Conservation (phyloP, 2,329 filamentous ascomycete genomes). For the Parastagonospora nodorum region DNA sequence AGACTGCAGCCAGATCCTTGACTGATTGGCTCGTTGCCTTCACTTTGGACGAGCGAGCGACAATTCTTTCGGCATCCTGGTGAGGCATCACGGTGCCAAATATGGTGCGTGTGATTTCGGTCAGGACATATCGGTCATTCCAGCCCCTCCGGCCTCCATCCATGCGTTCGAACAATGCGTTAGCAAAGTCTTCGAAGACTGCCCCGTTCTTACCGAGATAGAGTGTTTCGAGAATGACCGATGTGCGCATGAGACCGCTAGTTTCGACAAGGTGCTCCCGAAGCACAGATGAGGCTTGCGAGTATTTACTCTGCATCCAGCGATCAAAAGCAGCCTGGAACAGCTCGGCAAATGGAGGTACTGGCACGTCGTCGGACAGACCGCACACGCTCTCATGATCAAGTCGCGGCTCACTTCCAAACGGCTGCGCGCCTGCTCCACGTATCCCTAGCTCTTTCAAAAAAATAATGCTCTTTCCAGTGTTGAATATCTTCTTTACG, state of each 20-base stretch:
- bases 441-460: constrained; percentile 72
- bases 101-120: constrained; percentile 74
- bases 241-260: constrained; percentile 68
- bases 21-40: constrained; percentile 63
- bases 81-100: constrained; percentile 58
- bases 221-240: constrained; percentile 71
- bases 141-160: constrained; percentile 66
- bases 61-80: constrained; percentile 66
- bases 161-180: constrained; percentile 74
- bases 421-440: constrained; percentile 21
- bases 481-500: constrained; percentile 76
- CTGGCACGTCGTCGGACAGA: constrained; percentile 42
- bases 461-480: constrained; percentile 86
- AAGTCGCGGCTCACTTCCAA: constrained; percentile 46
- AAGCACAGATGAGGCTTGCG: constrained; percentile 69
- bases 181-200: constrained; percentile 67
- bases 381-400: constrained; percentile 64
- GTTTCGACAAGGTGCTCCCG: constrained; percentile 69
- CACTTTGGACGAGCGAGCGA: constrained; percentile 58
- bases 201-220: constrained; percentile 80
- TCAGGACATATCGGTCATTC: constrained; percentile 82
- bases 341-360: constrained; percentile 75
- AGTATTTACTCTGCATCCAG: constrained; percentile 80
- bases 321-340: constrained; percentile 72
- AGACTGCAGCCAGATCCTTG: constrained; percentile 65